phyloP scores from a whole-genome alignment of 176 grass and related monocot species.

The Microstegium vimineum region DNA sequence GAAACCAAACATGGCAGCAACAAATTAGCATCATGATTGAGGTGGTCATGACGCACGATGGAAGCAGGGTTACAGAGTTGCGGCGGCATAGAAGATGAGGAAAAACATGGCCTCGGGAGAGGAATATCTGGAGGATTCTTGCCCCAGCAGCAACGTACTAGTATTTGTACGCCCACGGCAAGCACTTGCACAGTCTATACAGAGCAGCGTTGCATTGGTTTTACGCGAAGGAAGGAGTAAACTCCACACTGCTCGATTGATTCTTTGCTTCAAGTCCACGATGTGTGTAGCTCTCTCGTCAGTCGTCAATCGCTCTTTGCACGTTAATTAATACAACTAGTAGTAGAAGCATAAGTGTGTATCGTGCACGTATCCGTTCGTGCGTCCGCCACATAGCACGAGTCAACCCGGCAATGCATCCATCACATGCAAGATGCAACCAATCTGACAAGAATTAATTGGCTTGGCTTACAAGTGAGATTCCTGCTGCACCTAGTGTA shows the following conservation, averaged over 20 bases:
- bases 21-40: background rate
- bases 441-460: constrained; percentile 64
- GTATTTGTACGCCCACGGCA: background rate
- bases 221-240: constrained; percentile 34
- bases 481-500: constrained; percentile 8
- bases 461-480: constrained; percentile 38
- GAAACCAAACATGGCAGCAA: no score
- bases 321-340: no score
- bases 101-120: constrained; percentile 32
- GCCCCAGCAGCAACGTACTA: constrained; percentile 7
- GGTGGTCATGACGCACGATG: background rate
- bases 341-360: no score
- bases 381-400: background rate
- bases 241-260: constrained; percentile 38
- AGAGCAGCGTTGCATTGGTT: constrained; percentile 3
- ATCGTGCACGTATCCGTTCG: background rate
- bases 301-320: background rate
- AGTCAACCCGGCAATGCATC: constrained; percentile 5
- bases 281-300: background rate
- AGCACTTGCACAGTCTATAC: background rate
- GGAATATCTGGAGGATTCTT: constrained; percentile 40
- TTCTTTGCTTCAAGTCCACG: constrained; percentile 50
- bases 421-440: constrained; percentile 39
- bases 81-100: background rate
- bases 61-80: background rate